These are phyloP conservation scores for Thielaviopsis musarum DNA, from an alignment of 2,329 filamentous ascomycete species.

Conservation along the genomic window DNA sequence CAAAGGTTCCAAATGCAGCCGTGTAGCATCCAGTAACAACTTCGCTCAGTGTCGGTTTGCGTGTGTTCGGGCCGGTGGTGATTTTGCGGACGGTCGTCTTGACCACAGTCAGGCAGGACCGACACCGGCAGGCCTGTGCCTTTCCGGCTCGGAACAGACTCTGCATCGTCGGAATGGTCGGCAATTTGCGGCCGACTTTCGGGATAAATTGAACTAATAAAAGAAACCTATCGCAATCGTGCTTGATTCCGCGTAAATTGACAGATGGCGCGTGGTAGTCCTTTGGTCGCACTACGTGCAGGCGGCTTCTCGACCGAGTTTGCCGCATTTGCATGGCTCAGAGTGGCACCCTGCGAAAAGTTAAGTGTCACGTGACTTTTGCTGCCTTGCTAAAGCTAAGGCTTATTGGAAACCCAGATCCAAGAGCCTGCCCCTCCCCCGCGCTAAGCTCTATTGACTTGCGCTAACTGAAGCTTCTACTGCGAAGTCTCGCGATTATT, in stretches of 20 bases:
- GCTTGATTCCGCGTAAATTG: background rate
- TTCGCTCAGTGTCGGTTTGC: constrained; percentile 33
- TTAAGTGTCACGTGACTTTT: background rate
- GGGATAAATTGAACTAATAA: background rate
- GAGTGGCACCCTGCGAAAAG: background rate
- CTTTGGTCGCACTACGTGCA: background rate
- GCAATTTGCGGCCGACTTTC: background rate
- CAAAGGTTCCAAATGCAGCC: constrained; percentile 47
- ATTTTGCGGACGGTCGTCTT: constrained; percentile 24
- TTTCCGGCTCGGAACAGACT: constrained; percentile 50
- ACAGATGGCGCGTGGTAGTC: background rate
- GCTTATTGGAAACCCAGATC: background rate
- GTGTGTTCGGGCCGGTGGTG: constrained; percentile 31
- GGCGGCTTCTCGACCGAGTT: background rate
- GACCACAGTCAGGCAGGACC: constrained; percentile 37
- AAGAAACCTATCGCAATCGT: background rate
- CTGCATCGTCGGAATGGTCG: constrained; percentile 36
- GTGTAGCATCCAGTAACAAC: constrained; percentile 52
- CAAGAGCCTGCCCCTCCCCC: background rate
- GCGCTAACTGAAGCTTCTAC: no score
- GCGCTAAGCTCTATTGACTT: background rate
- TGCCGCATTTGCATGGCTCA: background rate
- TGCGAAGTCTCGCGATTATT: no score
- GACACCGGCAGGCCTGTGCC: constrained; percentile 46
- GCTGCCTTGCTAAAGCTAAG: background rate